Conservation (phyloP, 345 rosid species). For the Pistacia vera region DNA sequence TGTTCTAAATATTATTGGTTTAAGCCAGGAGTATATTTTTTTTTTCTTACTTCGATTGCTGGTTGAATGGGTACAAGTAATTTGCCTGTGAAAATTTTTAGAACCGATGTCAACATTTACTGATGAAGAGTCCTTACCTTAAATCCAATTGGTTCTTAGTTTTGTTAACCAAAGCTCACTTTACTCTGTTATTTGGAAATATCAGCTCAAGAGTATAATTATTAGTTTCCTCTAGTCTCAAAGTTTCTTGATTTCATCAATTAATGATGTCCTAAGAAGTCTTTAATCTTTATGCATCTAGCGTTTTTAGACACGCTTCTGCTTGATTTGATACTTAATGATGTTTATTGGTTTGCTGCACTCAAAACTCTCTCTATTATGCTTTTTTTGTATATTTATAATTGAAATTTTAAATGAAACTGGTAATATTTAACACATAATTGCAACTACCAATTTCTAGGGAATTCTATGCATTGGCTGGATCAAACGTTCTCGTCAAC, state of each 20-base stretch:
- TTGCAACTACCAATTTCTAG: conserved; percentile 33
- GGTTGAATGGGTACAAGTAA: not conserved
- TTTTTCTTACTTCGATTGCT: not conserved
- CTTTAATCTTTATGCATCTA: not conserved
- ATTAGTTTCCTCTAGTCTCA: not conserved
- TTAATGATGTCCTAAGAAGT: not conserved
- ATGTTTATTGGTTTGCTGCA: not conserved
- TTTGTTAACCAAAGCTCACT: not conserved
- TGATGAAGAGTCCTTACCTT: not conserved
- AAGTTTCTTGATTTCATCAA: not conserved
- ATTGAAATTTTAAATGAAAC: conserved; percentile 2
- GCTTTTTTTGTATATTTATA: not conserved
- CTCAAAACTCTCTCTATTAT: not conserved
- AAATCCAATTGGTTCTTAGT: not conserved
- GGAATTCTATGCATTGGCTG: conserved; percentile 91
- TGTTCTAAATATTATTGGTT: not conserved
- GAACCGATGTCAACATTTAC: not conserved
- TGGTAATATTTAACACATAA: conserved; percentile 2
- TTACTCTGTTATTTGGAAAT: not conserved
- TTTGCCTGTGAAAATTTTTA: conserved; percentile 1
- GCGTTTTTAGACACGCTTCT: not conserved
- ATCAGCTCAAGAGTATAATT: not conserved
- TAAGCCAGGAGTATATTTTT: not conserved
- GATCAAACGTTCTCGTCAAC: conserved; percentile 74
- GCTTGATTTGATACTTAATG: conserved; percentile 1